A percentile compares a stretch with the other conserved stretches of the same genome.
Conservation (phyloP, 257 asterid genomes). For the Knoxia roxburghii region DNA sequence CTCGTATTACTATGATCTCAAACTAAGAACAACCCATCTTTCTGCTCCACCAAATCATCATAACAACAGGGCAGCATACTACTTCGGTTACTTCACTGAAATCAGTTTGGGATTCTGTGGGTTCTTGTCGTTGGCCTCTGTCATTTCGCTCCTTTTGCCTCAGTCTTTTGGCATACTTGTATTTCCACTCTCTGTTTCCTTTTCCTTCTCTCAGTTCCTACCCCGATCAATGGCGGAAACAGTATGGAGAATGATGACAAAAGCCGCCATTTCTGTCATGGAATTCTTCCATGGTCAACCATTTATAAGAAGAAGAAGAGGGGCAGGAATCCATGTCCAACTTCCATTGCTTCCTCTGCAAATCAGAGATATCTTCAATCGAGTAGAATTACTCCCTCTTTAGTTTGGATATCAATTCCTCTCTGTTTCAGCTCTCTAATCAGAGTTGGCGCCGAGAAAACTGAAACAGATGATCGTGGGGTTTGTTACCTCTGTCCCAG, state of each 20-base stretch:
- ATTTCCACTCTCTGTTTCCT: background rate
- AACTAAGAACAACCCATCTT: background rate
- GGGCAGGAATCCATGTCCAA: background rate
- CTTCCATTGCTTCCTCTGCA: background rate
- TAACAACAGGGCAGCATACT: background rate
- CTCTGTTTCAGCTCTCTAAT: too few species aligned
- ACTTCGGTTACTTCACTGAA: background rate
- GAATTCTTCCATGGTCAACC: background rate
- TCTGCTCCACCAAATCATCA: background rate
- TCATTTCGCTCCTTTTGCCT: slow-evolving; percentile 2
- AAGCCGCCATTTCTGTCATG: background rate
- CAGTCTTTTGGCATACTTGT: background rate
- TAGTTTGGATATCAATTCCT: too few species aligned
- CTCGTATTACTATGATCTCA: background rate
- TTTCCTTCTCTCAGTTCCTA: background rate
- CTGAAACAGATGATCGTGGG: too few species aligned
- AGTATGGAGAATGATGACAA: background rate
- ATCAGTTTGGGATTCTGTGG: slow-evolving; percentile 4
- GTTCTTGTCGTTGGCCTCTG: background rate
- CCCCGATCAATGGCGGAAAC: background rate
- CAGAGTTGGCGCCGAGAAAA: too few species aligned
- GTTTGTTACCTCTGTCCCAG: too few species aligned
- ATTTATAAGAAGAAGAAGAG: background rate
- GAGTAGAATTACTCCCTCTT: background rate
- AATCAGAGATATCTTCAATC: background rate